A percentile compares a stretch with the other conserved stretches of the same genome.
phyloP scores from a whole-genome alignment of 208 protist genomes.

The Trypanosoma cruzi region DNA sequence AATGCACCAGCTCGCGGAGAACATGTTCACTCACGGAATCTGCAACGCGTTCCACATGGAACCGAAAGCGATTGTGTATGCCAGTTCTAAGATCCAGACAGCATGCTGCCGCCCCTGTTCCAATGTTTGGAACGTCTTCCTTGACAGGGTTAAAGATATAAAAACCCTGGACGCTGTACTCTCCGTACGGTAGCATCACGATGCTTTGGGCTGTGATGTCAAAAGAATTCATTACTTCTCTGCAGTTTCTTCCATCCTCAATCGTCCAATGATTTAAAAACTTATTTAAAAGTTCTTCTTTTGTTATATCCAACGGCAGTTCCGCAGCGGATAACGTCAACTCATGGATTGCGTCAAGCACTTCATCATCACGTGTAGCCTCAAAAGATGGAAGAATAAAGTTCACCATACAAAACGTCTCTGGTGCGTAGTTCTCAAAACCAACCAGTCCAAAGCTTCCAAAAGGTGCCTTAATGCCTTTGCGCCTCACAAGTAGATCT shows the following conservation, averaged over 20 bases:
- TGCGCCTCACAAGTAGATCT: slow-evolving; percentile 45
- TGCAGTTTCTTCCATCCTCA: slow-evolving; percentile 54
- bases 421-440: slow-evolving; percentile 83
- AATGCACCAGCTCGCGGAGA: slow-evolving; percentile 80
- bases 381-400: slow-evolving; percentile 72
- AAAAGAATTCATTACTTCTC: slow-evolving; percentile 51
- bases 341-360: slow-evolving; percentile 87
- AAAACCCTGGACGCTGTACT: slow-evolving; percentile 87
- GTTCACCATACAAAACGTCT: slow-evolving; percentile 84
- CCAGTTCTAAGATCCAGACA: slow-evolving; percentile 89
- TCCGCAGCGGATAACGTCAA: slow-evolving; percentile 86
- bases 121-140: slow-evolving; percentile 81
- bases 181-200: slow-evolving; percentile 78
- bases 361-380: slow-evolving; percentile 64
- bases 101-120: slow-evolving; percentile 71
- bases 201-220: slow-evolving; percentile 71
- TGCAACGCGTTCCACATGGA: slow-evolving; percentile 89
- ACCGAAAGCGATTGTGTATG: slow-evolving; percentile 91
- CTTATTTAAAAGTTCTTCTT: slow-evolving; percentile 45
- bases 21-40: slow-evolving; percentile 89
- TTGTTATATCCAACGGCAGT: slow-evolving; percentile 73
- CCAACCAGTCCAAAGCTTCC: slow-evolving; percentile 81
- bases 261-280: slow-evolving; percentile 79
- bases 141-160: slow-evolving; percentile 73
- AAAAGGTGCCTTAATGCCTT: slow-evolving; percentile 50